Base-by-base conservation (phyloP, 495 filamentous ascomycete species). In the Aspergillus homomorphus region DNA sequence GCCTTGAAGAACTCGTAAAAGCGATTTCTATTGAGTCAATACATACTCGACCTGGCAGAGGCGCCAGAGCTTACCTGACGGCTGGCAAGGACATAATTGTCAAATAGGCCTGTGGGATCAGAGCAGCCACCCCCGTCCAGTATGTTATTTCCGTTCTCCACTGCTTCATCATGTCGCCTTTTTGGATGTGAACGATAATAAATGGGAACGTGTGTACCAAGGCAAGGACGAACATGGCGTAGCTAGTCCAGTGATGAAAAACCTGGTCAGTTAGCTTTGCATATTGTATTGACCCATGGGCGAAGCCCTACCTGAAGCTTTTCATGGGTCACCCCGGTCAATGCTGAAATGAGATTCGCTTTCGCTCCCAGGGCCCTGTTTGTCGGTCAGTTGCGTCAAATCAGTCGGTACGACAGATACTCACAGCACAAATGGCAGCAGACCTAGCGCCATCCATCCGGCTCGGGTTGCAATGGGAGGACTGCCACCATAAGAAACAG, bases 1-100 rank as follows among this genome's bases (percentile, higher is more conserved):
- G 69, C 66, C 62, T 85, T 85, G 75, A 86, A 85, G 63, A 83
- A 81, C 60, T 85, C 82, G 64, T 85, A 86, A 64, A 71, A 79
- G 0, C 74, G 80, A 52, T 80, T 81, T 21, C 81, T 80, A 38
- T 44, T 51, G 18, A 46, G 22, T 14, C 56, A 22, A 58, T 49
- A 3, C 10, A 43, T 3, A 4, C 21, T 54, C 8, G 19, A 45
- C 42, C 28, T 14, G 10, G 10, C 4, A 44, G n/a, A 38, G 18
- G 23, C 28, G 14, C 7, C 26, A 43, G 19, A 20, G 60, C 74
- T 38, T 59, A 82, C 81, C 82, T 69, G 50, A 84, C 76, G 44
- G 66, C 65, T 2, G 76, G 71, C 30, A 81, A 57, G 0, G 81
- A 84, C 59, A 79, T 72, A 45, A 84, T 68, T 9, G 77, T 83